Base-by-base conservation (phyloP, 116 monocot genomes). In the Posidonia oceanica region DNA sequence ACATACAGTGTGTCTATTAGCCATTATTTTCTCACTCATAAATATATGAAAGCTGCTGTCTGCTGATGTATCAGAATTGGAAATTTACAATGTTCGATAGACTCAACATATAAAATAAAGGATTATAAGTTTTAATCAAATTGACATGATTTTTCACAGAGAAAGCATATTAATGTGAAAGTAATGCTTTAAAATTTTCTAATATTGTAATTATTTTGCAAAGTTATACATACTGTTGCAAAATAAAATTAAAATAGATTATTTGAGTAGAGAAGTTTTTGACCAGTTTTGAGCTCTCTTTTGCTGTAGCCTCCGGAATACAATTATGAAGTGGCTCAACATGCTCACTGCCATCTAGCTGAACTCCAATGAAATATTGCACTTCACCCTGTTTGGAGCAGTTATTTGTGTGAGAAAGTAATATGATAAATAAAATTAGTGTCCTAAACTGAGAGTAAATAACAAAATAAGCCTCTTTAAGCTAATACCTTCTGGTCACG, bases 311-410 rank as follows among this genome's bases (percentile, higher is more conserved):
- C 36, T 97, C 97, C n/a, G 85, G 96, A 67, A 91, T 88, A 78
- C 80, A 74, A 42, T 94, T 94, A 29, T 82, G 78, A 54, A 82
- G 77, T 71, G 85, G 91, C 74, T 95, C 88, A 65, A 95, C 97
- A 79, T 89, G 85, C 71, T 89, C 85, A 38, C 91, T 97, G 23
- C 97, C 97, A 84, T 97, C 97, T 72, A 97, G 80, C 74, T 97
- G 97, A 76, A 92, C 92, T 36, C 97, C 97, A 80, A 97, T 97
- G 68, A 97, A 92, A 39, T 97, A 97, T 51, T 97, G 97, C n/a
- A 97, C 97, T 80, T 97, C 97, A 17, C 92, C 92, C 97, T 97
- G 82, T 78, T 82, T 66, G 54, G 55, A 58, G 38, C 71, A 67
- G 38, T n/a, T 37, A 74, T 10, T 59, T 42, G 13, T n/a, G 41